These are phyloP conservation scores for Thelonectria blattea DNA, from an alignment of 2,329 filamentous ascomycete genomes.

Conservation along the genomic window DNA sequence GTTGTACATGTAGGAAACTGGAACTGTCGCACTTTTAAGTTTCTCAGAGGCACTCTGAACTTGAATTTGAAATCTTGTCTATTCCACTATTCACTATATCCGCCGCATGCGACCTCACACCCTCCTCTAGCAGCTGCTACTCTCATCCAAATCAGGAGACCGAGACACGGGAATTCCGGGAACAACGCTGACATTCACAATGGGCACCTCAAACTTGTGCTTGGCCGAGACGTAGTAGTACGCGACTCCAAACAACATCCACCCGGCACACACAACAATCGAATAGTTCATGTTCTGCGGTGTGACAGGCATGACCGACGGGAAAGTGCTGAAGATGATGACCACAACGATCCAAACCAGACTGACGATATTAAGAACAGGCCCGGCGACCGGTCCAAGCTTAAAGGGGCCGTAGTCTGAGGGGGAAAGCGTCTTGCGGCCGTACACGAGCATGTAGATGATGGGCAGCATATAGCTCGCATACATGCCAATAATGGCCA, in stretches of 20 bases:
- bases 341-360: constrained; percentile 51
- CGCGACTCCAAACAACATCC: constrained; percentile 42
- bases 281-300: constrained; percentile 55
- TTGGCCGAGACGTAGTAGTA: constrained; percentile 38
- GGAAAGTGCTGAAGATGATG: constrained; percentile 53
- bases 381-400: constrained; percentile 43
- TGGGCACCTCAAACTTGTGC: background rate
- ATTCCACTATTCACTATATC: no score
- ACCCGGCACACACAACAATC: constrained; percentile 49
- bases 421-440: constrained; percentile 35
- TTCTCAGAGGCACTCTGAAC: no score
- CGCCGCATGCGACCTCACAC: no score
- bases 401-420: constrained; percentile 35
- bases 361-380: constrained; percentile 46
- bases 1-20: no score
- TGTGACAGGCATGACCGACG: constrained; percentile 47
- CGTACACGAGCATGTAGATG: constrained; percentile 44
- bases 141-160: background rate
- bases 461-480: constrained; percentile 43
- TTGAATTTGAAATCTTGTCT: no score
- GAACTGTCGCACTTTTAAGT: no score
- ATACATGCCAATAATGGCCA: constrained; percentile 13
- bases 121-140: background rate
- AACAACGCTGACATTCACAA: background rate
- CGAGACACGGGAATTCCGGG: background rate